phyloP scores from a whole-genome alignment of 495 filamentous ascomycete species.

The Friedmanniomyces simplex region DNA sequence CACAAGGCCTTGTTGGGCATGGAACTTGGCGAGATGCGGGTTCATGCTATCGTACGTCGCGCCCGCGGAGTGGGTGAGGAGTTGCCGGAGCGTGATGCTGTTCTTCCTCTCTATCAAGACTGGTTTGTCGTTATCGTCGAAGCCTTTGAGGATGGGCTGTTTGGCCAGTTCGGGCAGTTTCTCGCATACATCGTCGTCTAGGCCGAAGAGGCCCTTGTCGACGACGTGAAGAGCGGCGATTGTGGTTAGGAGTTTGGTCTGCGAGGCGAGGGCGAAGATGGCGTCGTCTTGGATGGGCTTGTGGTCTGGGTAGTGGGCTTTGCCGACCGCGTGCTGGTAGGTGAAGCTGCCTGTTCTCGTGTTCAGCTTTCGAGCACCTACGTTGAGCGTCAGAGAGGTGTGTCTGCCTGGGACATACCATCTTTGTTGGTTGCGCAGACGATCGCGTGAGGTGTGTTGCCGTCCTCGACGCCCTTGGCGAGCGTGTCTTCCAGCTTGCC shows the following conservation, averaged over 20 bases:
- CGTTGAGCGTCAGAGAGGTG: too few relatives aligned
- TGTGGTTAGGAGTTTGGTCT: constrained; percentile 28
- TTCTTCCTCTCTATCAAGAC: constrained; percentile 10
- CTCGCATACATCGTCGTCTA: constrained; percentile 26
- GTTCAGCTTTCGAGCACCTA: too few relatives aligned
- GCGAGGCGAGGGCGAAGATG: constrained; percentile 24
- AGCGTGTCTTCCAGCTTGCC: constrained; percentile 9
- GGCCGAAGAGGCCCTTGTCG: constrained; percentile 25
- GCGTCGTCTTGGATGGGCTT: constrained; percentile 20
- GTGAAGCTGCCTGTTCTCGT: constrained; percentile 18
- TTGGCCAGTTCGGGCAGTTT: constrained; percentile 25
- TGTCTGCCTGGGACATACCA: constrained; percentile 1
- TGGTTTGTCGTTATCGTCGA: constrained; percentile 16
- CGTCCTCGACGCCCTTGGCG: constrained; percentile 12
- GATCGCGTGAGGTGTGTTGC: constrained; percentile 14
- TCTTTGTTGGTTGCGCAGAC: constrained; percentile 13
- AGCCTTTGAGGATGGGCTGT: constrained; percentile 21
- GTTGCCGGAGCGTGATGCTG: constrained; percentile 17
- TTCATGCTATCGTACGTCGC: constrained; percentile 8
- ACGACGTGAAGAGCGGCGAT: constrained; percentile 28
- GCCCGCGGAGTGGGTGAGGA: constrained; percentile 22
- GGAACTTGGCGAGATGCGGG: constrained; percentile 9
- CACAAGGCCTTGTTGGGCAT: not conserved
- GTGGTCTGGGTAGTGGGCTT: constrained; percentile 7
- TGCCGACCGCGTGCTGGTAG: constrained; percentile 20